Conservation (phyloP, 2,329 filamentous ascomycete species). For the Coleophoma crateriformis region DNA sequence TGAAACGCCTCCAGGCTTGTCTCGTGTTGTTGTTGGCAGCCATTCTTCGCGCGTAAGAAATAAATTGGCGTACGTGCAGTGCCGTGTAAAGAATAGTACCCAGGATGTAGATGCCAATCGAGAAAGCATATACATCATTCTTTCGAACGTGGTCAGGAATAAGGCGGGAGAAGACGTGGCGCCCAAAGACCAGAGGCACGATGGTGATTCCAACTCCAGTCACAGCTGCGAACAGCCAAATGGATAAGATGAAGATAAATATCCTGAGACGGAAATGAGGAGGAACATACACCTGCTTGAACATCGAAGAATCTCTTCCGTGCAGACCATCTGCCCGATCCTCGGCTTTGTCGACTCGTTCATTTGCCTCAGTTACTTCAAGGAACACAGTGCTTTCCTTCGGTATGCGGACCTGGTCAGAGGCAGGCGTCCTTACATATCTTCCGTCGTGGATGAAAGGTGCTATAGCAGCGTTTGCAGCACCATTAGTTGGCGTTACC, state of each 20-base stretch:
- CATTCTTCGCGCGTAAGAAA: slow-evolving; percentile 26
- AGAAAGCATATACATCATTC: slow-evolving; percentile 97
- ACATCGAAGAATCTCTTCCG: slow-evolving; percentile 40
- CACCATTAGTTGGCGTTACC: slow-evolving; percentile 5
- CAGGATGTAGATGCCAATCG: slow-evolving; percentile 78
- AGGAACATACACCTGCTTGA: slow-evolving; percentile 69
- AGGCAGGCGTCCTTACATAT: slow-evolving; percentile 89
- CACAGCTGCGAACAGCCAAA: slow-evolving; percentile 89
- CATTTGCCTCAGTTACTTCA: slow-evolving; percentile 63
- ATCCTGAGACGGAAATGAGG: slow-evolving; percentile 78
- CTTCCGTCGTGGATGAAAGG: slow-evolving; percentile 66
- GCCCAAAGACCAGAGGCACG: slow-evolving; percentile 78
- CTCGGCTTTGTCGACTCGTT: slow-evolving; percentile 53
- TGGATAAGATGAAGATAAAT: slow-evolving; percentile 77
- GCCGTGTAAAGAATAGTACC: slow-evolving; percentile 60
- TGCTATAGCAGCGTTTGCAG: slow-evolving; percentile 20
- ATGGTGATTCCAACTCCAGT: slow-evolving; percentile 85
- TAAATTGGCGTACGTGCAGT: slow-evolving; percentile 39
- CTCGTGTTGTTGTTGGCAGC: slow-evolving; percentile 19
- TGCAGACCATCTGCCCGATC: slow-evolving; percentile 52
- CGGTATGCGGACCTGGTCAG: slow-evolving; percentile 89
- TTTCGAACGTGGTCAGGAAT: slow-evolving; percentile 68
- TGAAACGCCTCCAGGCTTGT: slow-evolving; percentile 15
- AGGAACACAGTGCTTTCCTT: slow-evolving; percentile 80
- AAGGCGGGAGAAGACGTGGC: slow-evolving; percentile 66